These are phyloP conservation scores for Fraxinus sp. DNA, from an alignment of 305 asterid genomes.

Conservation along the genomic window DNA sequence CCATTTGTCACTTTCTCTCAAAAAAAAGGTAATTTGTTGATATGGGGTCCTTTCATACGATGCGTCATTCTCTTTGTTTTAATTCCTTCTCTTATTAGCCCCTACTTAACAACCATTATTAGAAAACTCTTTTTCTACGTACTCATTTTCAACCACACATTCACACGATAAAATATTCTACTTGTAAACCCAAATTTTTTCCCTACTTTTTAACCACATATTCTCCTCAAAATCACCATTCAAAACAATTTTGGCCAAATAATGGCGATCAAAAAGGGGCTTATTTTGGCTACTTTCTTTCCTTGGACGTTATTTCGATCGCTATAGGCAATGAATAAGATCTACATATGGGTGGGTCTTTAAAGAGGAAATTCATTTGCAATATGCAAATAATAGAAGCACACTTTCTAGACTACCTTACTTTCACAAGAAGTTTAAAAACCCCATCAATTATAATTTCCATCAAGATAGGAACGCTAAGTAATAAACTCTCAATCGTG, in stretches of 20 bases:
- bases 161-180: too few species aligned
- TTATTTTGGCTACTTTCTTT: background rate
- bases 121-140: too few species aligned
- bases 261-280: too few species aligned
- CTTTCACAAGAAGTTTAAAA: background rate
- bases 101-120: too few species aligned
- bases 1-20: background rate
- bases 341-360: background rate
- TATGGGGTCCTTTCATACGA: background rate
- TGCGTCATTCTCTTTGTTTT: background rate
- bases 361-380: background rate
- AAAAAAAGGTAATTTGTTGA: background rate
- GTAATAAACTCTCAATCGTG: background rate
- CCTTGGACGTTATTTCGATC: background rate
- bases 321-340: background rate
- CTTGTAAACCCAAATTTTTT: too few species aligned
- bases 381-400: background rate
- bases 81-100: background rate
- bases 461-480: constrained; percentile 3
- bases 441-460: background rate
- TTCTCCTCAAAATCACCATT: too few species aligned
- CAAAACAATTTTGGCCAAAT: too few species aligned
- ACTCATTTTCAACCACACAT: too few species aligned
- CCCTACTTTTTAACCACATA: too few species aligned
- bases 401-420: background rate